Evolutionary conservation across 768 basidiomycete species (phyloP), one percentile per base, ranked within the genome.

Genomic region (Xerocomus spinulosus): DNA sequence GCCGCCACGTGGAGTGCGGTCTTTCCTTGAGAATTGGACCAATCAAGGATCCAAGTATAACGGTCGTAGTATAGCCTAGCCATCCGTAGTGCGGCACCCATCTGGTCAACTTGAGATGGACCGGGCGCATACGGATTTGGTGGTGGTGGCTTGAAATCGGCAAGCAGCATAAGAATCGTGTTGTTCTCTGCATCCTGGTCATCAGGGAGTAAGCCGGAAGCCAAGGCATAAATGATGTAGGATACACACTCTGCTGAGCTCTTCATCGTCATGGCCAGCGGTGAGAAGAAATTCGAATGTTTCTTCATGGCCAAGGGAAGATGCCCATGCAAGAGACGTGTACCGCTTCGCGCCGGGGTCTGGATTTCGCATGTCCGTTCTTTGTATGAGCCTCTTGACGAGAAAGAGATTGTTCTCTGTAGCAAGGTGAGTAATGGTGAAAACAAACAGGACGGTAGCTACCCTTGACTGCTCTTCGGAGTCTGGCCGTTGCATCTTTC

Each of bases 361-460:
- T 9, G 91, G 83, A 69, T 97, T 97, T 18, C 94, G 82, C 75
- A 96, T 82, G 60, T 96, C 92, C 9, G 85, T 85, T 57, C 86
- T 73, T 66, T 88, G 82, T 46, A 92, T 76, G 55, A 97, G 83
- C 29, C 94, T 80, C 70, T 83, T 87, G 61, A 96, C 90, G 52
- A 95, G 82, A 57, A 93, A 86, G 55, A 96, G 81, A 70, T 95
- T 95, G 71, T 95, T 94, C 72, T 95, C 94, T 97, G 62, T 30
- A 48, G 35, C 56, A 24, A 59, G 51, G 58, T 54, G 34, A 67
- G 49, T 28, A 23, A 35, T 7, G 28, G 51, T 21, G 23, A 42
- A 13, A 28, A 45, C 30, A 35, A n/a, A n/a, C n/a, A 24, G 34
- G 18, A 35, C 9, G 24, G 25, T 41, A 53, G 64, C 26, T 44